Conservation (phyloP, 441 rosid genomes). For the Jatropha podagrica region DNA sequence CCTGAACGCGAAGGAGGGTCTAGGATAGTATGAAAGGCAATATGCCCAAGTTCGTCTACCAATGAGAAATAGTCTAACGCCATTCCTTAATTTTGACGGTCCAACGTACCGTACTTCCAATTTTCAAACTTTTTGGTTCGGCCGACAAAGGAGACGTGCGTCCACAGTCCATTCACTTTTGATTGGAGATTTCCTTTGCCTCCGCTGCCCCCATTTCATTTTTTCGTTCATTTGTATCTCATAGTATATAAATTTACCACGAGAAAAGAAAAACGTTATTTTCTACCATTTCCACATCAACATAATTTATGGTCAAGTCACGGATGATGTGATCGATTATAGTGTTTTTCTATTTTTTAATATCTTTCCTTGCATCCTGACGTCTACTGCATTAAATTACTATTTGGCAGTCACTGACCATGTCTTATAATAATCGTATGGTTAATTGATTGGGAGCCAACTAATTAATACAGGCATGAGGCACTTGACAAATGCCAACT, state of each 20-base stretch:
- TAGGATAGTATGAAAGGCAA: too few relatives aligned
- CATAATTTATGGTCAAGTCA: background rate
- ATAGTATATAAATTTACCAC: too few relatives aligned
- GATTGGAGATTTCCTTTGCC: background rate
- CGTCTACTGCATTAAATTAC: background rate
- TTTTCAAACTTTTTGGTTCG: background rate
- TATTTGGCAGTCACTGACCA: background rate
- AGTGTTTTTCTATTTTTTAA: background rate
- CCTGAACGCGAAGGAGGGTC: background rate
- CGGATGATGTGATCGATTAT: background rate
- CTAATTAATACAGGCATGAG: background rate
- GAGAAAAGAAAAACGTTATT: too few relatives aligned
- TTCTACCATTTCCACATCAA: background rate
- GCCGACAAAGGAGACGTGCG: background rate
- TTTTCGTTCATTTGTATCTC: too few relatives aligned
- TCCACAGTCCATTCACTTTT: background rate
- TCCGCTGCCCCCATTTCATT: background rate
- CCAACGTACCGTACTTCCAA: background rate
- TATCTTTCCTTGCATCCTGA: background rate
- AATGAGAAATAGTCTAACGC: background rate
- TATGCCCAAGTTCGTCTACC: too few relatives aligned
- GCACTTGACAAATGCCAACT: slow-evolving; percentile 16
- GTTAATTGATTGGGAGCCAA: background rate
- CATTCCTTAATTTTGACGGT: background rate
- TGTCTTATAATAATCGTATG: background rate